Base-by-base conservation (phyloP, 805 yeast genomes). In the Phaffomyces antillensis region DNA sequence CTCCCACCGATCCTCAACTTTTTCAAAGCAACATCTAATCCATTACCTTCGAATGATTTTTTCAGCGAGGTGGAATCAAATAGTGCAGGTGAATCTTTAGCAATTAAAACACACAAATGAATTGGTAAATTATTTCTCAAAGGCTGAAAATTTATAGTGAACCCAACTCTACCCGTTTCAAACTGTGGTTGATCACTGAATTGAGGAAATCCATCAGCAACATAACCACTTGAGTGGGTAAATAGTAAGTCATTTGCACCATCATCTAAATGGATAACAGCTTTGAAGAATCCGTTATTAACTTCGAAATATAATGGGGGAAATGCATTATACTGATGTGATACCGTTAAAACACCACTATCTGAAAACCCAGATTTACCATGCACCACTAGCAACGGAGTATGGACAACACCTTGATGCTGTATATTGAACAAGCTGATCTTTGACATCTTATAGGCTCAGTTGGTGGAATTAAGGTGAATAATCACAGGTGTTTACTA, bases 1-100 rank as follows among this genome's bases (percentile, higher is more conserved):
- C 96, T 72, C 5, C 85, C 95, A 4, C 86, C 96, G 48, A 88
- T 77, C 54, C 93, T 77, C 51, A 91, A 60, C 59, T 87, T 87
- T 51, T 68, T 70, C 17, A 85, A 66, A 1, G 96, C 96, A 6
- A 81, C 60, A n/a, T 80, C 80, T 20, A 90, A 53, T 13, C 71
- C 77, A 49, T 86, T 81, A 2, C 81, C 83, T 52, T 86, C 93
- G 30, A 70, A 61, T 20, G 59, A 52, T 7, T 55, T 50, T 42
- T 70, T 73, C 51, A 74, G 70, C 3, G 59, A 47, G 1, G 95
- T 89, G 51, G 86, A 75, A 55, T 90, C 97, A 58, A 77, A 90
- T 2, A 61, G 50, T 18, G 78, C 76, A 4, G 79, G 76, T 2
- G 95, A 85, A 58, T 90, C 98, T 43, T 68, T 72, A 3, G 86